phyloP scores from a whole-genome alignment of 176 grass and related monocot species.

The Saccharum spontaneum region DNA sequence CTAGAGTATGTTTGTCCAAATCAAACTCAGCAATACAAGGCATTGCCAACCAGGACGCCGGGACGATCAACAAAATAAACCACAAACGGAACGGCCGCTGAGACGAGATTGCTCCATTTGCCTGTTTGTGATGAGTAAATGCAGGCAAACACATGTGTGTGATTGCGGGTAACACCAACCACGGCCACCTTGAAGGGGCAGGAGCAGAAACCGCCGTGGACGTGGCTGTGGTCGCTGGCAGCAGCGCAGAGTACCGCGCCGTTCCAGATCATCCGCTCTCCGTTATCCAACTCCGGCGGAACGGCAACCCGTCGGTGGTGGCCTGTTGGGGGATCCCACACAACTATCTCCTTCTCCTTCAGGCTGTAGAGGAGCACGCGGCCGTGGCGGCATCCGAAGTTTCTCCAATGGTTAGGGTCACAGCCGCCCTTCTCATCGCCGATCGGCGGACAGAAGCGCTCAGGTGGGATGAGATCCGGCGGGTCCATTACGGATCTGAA shows the following conservation, averaged over 20 bases:
- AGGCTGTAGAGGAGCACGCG: neutral
- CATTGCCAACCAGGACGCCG: neutral
- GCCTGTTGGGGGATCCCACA: slow-evolving; percentile 4
- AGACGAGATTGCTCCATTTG: neutral
- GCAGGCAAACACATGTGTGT: neutral
- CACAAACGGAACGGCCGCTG: neutral
- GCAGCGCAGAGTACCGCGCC: neutral
- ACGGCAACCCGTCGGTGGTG: neutral
- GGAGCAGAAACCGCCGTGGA: neutral
- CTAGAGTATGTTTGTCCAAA: neutral
- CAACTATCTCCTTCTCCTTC: neutral
- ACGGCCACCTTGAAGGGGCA: slow-evolving; percentile 9
- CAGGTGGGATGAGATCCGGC: neutral
- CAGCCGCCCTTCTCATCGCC: no score
- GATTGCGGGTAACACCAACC: neutral
- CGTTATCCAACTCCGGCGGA: neutral
- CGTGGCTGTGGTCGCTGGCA: neutral
- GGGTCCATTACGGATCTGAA: neutral
- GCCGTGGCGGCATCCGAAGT: slow-evolving; percentile 16
- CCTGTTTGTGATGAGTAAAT: neutral
- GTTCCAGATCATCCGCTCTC: neutral
- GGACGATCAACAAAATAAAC: neutral
- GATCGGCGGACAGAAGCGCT: neutral
- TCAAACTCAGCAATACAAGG: slow-evolving; percentile 16
- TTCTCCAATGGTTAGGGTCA: neutral